phyloP scores from a whole-genome alignment of 345 rosid species.

The Durio zibethinus region DNA sequence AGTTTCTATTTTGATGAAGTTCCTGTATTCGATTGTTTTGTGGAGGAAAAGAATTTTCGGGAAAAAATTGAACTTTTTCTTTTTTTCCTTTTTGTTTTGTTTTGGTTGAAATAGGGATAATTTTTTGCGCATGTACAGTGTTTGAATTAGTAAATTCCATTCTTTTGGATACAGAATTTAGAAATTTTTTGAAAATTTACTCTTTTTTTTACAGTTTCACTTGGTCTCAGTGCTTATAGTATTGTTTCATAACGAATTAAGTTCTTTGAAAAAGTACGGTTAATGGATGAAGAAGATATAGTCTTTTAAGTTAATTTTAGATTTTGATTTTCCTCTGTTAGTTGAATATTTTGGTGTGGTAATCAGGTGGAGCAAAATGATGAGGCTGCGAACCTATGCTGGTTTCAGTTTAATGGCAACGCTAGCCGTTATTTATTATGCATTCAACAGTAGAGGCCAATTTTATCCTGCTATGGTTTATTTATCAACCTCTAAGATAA shows the following conservation, averaged over 20 bases:
- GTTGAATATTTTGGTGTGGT: neutral
- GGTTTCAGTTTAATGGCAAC: slow-evolving; percentile 59
- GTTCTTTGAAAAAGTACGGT: neutral
- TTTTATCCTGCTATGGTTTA: slow-evolving; percentile 88
- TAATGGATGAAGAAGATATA: neutral
- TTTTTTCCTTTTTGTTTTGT: neutral
- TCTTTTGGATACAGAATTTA: neutral
- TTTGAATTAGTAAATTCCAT: neutral
- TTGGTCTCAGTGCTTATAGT: neutral
- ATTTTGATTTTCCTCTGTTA: neutral
- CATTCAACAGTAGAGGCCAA: slow-evolving; percentile 76
- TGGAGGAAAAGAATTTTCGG: neutral
- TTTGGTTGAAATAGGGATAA: neutral
- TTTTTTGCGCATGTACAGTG: neutral
- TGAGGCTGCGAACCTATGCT: slow-evolving; percentile 74
- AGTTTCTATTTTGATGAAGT: neutral
- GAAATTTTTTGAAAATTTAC: neutral
- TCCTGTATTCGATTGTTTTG: neutral
- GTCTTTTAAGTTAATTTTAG: neutral
- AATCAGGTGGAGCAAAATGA: slow-evolving; percentile 37
- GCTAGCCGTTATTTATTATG: slow-evolving; percentile 65
- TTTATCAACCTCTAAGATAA: slow-evolving; percentile 83
- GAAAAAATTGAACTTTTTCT: neutral
- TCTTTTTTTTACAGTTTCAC: neutral
- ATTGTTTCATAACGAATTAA: neutral